phyloP scores from a whole-genome alignment of 1,284 basidiomycete species.

The Fomes fomentarius region DNA sequence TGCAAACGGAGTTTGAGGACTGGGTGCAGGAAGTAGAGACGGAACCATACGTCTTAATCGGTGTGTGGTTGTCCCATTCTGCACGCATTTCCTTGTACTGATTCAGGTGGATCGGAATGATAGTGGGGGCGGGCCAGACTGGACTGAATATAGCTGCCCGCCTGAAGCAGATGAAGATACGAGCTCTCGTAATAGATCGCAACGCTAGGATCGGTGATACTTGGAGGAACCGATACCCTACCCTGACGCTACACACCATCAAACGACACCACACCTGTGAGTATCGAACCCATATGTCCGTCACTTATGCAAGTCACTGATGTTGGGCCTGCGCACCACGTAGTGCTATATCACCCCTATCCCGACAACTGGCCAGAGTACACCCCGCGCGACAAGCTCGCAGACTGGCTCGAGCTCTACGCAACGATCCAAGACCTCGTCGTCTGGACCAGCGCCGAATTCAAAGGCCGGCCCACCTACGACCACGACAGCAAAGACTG shows the following conservation, averaged over 20 bases:
- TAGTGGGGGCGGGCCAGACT: conserved; percentile 48
- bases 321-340: too few species aligned
- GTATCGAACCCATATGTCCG: conserved; percentile 12
- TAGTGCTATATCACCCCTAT: conserved; percentile 43
- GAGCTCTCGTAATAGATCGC: conserved; percentile 51
- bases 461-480: conserved; percentile 36
- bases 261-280: conserved; percentile 39
- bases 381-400: conserved; percentile 44
- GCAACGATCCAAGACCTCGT: conserved; percentile 63
- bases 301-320: neutral
- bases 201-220: conserved; percentile 52
- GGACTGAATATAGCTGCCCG: conserved; percentile 57
- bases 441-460: conserved; percentile 61
- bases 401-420: conserved; percentile 69
- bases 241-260: conserved; percentile 50
- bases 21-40: conserved; percentile 26
- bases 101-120: neutral
- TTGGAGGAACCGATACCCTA: conserved; percentile 57
- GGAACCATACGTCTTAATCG: conserved; percentile 32
- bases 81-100: conserved; percentile 15
- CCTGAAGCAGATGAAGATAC: conserved; percentile 53
- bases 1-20: conserved; percentile 22
- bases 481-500: conserved; percentile 47
- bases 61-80: neutral
- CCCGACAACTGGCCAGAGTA: conserved; percentile 35